Conservation (phyloP, 2,329 filamentous ascomycete species). For the Neophaeococcomyces mojaviensis region DNA sequence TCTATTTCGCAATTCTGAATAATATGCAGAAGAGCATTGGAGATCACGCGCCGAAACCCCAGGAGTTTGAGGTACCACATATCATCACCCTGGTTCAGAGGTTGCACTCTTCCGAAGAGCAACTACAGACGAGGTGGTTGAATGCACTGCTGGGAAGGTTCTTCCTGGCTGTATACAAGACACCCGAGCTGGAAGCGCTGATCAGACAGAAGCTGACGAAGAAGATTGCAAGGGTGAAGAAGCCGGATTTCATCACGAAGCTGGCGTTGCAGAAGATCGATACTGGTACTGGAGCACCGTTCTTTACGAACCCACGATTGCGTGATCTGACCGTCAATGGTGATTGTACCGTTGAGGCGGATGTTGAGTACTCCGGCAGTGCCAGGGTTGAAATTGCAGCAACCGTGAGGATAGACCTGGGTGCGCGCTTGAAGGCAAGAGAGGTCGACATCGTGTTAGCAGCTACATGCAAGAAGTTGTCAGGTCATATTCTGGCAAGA, state of each 20-base stretch:
- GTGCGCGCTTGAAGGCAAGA: conserved; percentile 76
- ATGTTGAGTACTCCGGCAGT: conserved; percentile 81
- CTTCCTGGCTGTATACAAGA: conserved; percentile 83
- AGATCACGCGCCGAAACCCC: conserved; percentile 57
- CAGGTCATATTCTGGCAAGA: conserved; percentile 76
- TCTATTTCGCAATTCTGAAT: conserved; percentile 85
- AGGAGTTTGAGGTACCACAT: conserved; percentile 73
- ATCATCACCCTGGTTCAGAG: conserved; percentile 85
- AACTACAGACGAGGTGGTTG: conserved; percentile 83
- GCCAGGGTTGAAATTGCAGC: conserved; percentile 85
- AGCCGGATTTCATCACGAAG: conserved; percentile 79
- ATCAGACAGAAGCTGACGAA: conserved; percentile 84
- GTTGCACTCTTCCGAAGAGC: conserved; percentile 85
- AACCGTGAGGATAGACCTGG: conserved; percentile 86
- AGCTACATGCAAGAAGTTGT: conserved; percentile 73
- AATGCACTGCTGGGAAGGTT: conserved; percentile 84
- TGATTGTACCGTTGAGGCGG: conserved; percentile 77
- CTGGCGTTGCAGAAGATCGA: conserved; percentile 77
- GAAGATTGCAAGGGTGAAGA: conserved; percentile 90
- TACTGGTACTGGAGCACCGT: conserved; percentile 77
- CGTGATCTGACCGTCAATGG: conserved; percentile 88
- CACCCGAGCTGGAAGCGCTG: conserved; percentile 68
- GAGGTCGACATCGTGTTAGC: conserved; percentile 86
- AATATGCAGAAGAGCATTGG: conserved; percentile 65
- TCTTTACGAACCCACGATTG: conserved; percentile 79